Evolutionary conservation across 2,329 filamentous ascomycete species (phyloP).

Genomic region (Xylariaceae sp.): DNA sequence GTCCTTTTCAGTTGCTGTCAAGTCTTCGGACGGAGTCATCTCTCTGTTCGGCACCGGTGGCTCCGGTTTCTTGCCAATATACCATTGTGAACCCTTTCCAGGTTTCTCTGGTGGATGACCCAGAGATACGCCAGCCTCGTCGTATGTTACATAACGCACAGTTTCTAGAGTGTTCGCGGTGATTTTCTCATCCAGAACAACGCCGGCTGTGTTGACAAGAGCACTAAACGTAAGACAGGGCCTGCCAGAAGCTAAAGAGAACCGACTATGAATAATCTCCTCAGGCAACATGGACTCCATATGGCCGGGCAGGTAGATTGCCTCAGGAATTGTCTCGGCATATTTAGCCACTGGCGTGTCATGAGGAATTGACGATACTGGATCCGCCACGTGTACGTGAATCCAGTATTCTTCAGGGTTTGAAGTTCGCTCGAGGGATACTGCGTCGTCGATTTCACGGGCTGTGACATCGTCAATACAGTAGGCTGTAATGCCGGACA

Average conservation of each 20-base stretch:
- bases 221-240: conserved; percentile 60
- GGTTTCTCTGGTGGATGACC: conserved; percentile 33
- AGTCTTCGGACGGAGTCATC: conserved; percentile 40
- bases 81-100: conserved; percentile 11
- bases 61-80: conserved; percentile 32
- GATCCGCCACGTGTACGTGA: conserved; percentile 74
- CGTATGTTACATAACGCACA: conserved; percentile 53
- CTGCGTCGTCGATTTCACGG: conserved; percentile 70
- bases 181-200: conserved; percentile 50
- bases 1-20: conserved; percentile 39
- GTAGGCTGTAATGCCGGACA: conserved; percentile 56
- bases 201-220: conserved; percentile 48
- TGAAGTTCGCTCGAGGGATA: conserved; percentile 61
- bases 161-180: conserved; percentile 48
- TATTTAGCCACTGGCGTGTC: conserved; percentile 54
- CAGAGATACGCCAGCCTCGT: conserved; percentile 43
- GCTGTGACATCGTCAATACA: conserved; percentile 67
- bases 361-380: conserved; percentile 62
- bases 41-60: conserved; percentile 32
- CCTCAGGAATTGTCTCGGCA: conserved; percentile 55
- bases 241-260: conserved; percentile 49
- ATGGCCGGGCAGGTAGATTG: conserved; percentile 56
- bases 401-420: conserved; percentile 60
- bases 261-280: conserved; percentile 42
- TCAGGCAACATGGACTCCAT: conserved; percentile 54